phyloP scores from a whole-genome alignment of 768 basidiomycete species.

The Rhizopogon rudus region DNA sequence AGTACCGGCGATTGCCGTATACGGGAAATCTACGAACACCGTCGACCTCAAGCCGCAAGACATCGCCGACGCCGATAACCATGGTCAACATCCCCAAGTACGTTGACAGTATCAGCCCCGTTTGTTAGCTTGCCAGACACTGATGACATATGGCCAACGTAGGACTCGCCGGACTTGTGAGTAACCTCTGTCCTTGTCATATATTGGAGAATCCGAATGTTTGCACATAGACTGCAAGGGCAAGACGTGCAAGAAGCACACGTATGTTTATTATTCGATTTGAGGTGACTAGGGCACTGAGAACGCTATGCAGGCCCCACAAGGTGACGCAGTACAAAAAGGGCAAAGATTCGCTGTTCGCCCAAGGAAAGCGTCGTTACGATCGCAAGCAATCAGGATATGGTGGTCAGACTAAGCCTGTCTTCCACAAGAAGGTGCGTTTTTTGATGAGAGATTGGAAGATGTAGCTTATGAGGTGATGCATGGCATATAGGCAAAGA shows the following conservation, averaged over 20 bases:
- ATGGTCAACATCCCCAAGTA: slow-evolving; percentile 98
- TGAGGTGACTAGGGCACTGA: background rate
- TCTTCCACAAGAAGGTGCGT: slow-evolving; percentile 99
- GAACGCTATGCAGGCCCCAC: slow-evolving; percentile 63
- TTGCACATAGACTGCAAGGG: slow-evolving; percentile 78
- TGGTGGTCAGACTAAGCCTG: slow-evolving; percentile 99
- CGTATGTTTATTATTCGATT: slow-evolving; percentile 47
- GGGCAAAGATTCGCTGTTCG: slow-evolving; percentile 97
- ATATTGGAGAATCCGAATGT: background rate
- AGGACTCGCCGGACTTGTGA: slow-evolving; percentile 97
- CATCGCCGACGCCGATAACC: slow-evolving; percentile 26
- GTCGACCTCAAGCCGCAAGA: slow-evolving; percentile 8
- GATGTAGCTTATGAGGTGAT: background rate
- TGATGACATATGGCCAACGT: slow-evolving; percentile 11
- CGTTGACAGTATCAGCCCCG: slow-evolving; percentile 24
- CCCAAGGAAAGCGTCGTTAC: slow-evolving; percentile 99
- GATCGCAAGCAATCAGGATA: slow-evolving; percentile 98
- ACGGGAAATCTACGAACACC: slow-evolving; percentile 6
- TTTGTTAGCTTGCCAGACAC: background rate
- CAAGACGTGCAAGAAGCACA: slow-evolving; percentile 96
- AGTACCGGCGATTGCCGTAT: slow-evolving; percentile 25
- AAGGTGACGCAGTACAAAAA: slow-evolving; percentile 99
- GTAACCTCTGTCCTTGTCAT: slow-evolving; percentile 23
- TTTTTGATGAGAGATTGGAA: background rate
- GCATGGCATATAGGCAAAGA: slow-evolving; percentile 68